phyloP scores from a whole-genome alignment of 2,329 filamentous ascomycete species.

The Dryadomyces quercivorus region DNA sequence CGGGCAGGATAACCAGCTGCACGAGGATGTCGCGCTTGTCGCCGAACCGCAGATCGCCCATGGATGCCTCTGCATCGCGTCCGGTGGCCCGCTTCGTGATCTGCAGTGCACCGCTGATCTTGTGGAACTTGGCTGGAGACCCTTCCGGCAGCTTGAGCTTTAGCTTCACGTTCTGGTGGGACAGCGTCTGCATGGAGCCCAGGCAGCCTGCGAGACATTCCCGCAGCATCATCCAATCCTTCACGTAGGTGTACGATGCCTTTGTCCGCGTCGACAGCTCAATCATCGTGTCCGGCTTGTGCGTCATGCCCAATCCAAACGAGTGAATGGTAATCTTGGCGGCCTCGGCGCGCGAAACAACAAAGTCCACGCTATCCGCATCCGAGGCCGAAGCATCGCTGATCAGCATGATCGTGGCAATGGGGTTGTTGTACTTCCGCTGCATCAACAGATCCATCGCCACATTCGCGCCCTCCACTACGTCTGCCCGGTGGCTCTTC shows the following conservation, averaged over 20 bases:
- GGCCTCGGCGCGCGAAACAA: slow-evolving; percentile 89
- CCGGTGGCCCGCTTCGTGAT: slow-evolving; percentile 94
- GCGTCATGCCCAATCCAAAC: slow-evolving; percentile 89
- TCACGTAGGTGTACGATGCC: slow-evolving; percentile 94
- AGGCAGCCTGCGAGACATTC: slow-evolving; percentile 92
- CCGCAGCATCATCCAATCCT: slow-evolving; percentile 99
- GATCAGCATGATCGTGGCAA: slow-evolving; percentile 91
- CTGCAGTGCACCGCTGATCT: slow-evolving; percentile 91
- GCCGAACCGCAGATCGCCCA: slow-evolving; percentile 88
- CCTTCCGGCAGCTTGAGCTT: slow-evolving; percentile 90
- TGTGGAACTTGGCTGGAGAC: slow-evolving; percentile 95
- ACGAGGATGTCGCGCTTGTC: slow-evolving; percentile 92
- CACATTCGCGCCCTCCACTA: slow-evolving; percentile 93
- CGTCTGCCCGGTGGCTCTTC: slow-evolving; percentile 91
- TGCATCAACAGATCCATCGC: slow-evolving; percentile 99
- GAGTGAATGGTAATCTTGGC: slow-evolving; percentile 98
- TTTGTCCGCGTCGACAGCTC: slow-evolving; percentile 92
- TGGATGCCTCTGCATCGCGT: slow-evolving; percentile 79
- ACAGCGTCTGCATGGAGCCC: slow-evolving; percentile 81
- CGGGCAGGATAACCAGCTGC: slow-evolving; percentile 82
- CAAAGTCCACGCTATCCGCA: slow-evolving; percentile 91
- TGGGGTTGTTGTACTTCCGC: slow-evolving; percentile 86
- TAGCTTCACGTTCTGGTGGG: slow-evolving; percentile 96
- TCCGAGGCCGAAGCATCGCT: slow-evolving; percentile 95
- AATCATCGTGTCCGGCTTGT: slow-evolving; percentile 98